Conservation (phyloP, 805 yeast species). For the Hanseniaspora guilliermondii region DNA sequence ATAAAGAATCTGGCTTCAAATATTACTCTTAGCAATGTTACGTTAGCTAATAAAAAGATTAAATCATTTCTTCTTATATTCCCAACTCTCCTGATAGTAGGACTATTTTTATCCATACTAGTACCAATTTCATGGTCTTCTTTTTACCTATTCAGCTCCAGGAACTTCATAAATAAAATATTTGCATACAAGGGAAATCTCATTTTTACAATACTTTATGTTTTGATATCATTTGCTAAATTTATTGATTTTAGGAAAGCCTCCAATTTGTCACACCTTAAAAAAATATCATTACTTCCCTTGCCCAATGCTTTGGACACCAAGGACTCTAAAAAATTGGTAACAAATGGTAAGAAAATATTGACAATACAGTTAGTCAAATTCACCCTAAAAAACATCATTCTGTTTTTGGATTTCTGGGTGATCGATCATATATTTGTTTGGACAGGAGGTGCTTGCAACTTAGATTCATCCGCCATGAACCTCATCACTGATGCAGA, state of each 20-base stretch:
- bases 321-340: neutral
- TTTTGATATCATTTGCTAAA: neutral
- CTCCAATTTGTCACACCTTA: neutral
- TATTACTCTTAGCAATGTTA: neutral
- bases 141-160: constrained; percentile 21
- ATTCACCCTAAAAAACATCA: constrained; percentile 20
- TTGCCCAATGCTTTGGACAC: constrained; percentile 15
- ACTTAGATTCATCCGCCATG: constrained; percentile 16
- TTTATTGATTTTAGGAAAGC: neutral
- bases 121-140: neutral
- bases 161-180: constrained; percentile 24
- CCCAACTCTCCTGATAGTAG: neutral
- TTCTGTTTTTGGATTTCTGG: constrained; percentile 21
- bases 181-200: constrained; percentile 30
- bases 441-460: constrained; percentile 28
- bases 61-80: neutral
- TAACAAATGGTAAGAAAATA: neutral
- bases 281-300: neutral
- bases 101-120: neutral
- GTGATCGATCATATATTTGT: constrained; percentile 27
- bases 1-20: neutral
- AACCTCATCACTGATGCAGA: constrained; percentile 23
- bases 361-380: constrained; percentile 22
- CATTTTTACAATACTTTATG: constrained; percentile 19
- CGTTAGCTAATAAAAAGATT: neutral